Evolutionary conservation across 2,329 filamentous ascomycete species (phyloP).

Genomic region (Paraphaeosphaeria minitans): DNA sequence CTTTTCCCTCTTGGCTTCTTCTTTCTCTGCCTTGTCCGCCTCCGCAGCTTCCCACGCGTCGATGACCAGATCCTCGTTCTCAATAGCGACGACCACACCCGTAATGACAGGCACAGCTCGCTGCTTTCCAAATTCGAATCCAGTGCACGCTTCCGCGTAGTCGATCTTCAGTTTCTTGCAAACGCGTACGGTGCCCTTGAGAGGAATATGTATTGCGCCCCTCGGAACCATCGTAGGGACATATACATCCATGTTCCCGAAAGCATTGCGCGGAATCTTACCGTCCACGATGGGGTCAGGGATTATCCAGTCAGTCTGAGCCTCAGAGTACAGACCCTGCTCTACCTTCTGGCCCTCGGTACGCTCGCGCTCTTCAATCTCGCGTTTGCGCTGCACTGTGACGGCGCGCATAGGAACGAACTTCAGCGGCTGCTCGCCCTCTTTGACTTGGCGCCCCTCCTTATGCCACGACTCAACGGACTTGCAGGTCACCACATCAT

Average conservation of each 20-base stretch:
- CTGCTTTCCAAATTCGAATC: conserved; percentile 94
- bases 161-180: conserved; percentile 86
- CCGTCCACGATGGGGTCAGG: conserved; percentile 84
- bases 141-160: conserved; percentile 91
- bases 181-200: conserved; percentile 74
- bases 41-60: conserved; percentile 76
- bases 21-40: conserved; percentile 74
- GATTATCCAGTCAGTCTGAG: conserved; percentile 96
- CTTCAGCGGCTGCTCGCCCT: conserved; percentile 78
- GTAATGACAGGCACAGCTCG: conserved; percentile 92
- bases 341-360: conserved; percentile 79
- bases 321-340: conserved; percentile 81
- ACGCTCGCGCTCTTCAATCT: conserved; percentile 84
- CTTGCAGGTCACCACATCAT: conserved; percentile 83
- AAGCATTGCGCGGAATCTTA: conserved; percentile 89
- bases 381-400: conserved; percentile 82
- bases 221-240: conserved; percentile 88
- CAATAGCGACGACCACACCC: conserved; percentile 85
- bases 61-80: conserved; percentile 74
- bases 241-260: conserved; percentile 96
- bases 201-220: conserved; percentile 83
- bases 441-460: conserved; percentile 78
- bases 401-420: conserved; percentile 88
- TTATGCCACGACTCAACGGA: conserved; percentile 98
- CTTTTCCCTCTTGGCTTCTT: conserved; percentile 81